Percentiles rank a stretch among this genome's conserved stretches.
These are phyloP conservation scores for Xylaria sp. DNA, from an alignment of 2,329 filamentous ascomycete species.

Conservation along the genomic window DNA sequence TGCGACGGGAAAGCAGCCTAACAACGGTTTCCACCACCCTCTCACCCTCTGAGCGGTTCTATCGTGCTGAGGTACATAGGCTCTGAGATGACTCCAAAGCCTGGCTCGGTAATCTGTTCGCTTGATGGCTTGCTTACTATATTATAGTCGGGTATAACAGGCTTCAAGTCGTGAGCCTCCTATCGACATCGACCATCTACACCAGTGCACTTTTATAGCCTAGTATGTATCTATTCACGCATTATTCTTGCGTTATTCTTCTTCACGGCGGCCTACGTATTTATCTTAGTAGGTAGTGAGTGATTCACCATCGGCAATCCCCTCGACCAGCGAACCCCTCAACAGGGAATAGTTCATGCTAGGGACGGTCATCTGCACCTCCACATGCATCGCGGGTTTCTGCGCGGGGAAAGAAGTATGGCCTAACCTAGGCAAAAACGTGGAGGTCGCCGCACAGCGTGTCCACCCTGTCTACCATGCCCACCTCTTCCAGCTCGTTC, in stretches of 20 bases:
- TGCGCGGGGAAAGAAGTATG: constrained; percentile 40
- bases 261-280: not conserved
- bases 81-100: not conserved
- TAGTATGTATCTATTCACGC: constrained; percentile 19
- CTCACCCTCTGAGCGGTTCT: not conserved
- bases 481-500: constrained; percentile 33
- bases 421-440: constrained; percentile 44
- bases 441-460: constrained; percentile 47
- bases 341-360: constrained; percentile 44
- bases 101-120: not conserved
- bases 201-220: not conserved
- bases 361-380: constrained; percentile 48
- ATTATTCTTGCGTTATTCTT: not conserved
- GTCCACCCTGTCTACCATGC: constrained; percentile 36
- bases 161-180: not conserved
- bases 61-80: not conserved
- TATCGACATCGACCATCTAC: constrained; percentile 1
- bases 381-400: constrained; percentile 41
- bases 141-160: not conserved
- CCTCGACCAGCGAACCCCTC: constrained; percentile 37
- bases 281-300: not conserved
- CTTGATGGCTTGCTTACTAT: constrained; percentile 8
- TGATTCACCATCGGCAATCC: constrained; percentile 13
- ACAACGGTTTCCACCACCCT: not conserved
- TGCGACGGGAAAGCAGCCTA: constrained; percentile 20